Conservation (phyloP, 306 rosid species). For the Lathyrus oleraceus region DNA sequence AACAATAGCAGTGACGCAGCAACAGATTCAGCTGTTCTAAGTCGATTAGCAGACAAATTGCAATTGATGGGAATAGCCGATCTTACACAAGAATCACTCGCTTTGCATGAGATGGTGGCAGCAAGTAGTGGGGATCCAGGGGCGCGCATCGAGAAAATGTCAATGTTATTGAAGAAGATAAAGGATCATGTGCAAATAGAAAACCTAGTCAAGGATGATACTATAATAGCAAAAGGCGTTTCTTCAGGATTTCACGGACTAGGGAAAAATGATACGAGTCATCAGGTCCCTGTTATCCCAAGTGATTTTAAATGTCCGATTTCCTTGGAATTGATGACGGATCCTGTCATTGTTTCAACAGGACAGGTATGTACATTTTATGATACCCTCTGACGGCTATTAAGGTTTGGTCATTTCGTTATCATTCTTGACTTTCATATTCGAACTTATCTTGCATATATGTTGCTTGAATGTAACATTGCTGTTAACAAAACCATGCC, state of each 20-base stretch:
- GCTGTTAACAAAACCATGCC: constrained; percentile 3
- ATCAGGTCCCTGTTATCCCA: constrained; percentile 62
- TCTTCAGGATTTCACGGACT: constrained; percentile 55
- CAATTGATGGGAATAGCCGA: constrained; percentile 76
- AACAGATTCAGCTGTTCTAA: constrained; percentile 58
- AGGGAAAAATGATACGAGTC: constrained; percentile 50
- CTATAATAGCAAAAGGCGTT: constrained; percentile 44
- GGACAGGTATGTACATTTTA: constrained; percentile 76
- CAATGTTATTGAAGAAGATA: constrained; percentile 76
- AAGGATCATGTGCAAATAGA: constrained; percentile 83
- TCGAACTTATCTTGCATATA: not conserved
- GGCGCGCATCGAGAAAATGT: constrained; percentile 80
- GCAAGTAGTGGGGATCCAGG: constrained; percentile 84
- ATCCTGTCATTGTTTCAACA: constrained; percentile 97
- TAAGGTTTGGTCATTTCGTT: constrained; percentile 9
- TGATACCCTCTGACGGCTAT: constrained; percentile 29
- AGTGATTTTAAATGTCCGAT: constrained; percentile 97
- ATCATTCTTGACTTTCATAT: constrained; percentile 5
- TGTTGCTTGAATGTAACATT: constrained; percentile 28
- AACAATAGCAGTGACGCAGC: constrained; percentile 53
- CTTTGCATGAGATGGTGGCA: constrained; percentile 91
- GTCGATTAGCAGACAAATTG: constrained; percentile 72
- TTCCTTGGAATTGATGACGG: constrained; percentile 91
- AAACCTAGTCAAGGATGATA: constrained; percentile 58
- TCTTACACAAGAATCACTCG: constrained; percentile 84